A percentile compares a stretch with the other conserved stretches of the same genome.
Evolutionary conservation across 192 early-diverging fungal genomes (phyloP).

Genomic region (Chytriomyces hyalinus): DNA sequence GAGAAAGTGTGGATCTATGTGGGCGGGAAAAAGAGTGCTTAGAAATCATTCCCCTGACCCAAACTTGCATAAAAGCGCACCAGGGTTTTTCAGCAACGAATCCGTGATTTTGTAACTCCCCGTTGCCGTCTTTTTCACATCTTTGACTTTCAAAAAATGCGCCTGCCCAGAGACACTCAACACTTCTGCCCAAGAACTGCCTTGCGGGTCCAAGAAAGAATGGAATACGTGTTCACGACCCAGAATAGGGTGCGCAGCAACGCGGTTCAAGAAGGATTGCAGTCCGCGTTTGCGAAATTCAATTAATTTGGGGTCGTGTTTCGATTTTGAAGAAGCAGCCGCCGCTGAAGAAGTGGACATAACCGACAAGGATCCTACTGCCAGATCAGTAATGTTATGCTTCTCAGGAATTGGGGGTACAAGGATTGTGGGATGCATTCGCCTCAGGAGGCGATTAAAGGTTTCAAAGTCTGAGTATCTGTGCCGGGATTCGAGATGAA

Average conservation of each 20-base stretch:
- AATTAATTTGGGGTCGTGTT: constrained; percentile 90
- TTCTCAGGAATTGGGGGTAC: constrained; percentile 98
- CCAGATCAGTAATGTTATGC: constrained; percentile 74
- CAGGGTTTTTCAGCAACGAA: constrained; percentile 47
- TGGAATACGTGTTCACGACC: constrained; percentile 90
- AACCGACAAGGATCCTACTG: neutral
- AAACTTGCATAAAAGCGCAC: constrained; percentile 17
- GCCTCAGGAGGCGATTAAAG: constrained; percentile 74
- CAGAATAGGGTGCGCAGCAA: constrained; percentile 87
- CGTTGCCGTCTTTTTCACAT: constrained; percentile 33
- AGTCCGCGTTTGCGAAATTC: constrained; percentile 91
- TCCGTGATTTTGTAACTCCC: constrained; percentile 38
- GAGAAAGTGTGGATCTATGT: constrained; percentile 78
- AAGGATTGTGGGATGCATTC: constrained; percentile 85
- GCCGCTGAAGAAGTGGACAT: constrained; percentile 11
- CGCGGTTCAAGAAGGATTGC: constrained; percentile 90
- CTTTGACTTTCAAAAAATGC: constrained; percentile 44
- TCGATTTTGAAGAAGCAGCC: constrained; percentile 80
- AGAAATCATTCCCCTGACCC: neutral
- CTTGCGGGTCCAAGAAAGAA: constrained; percentile 72
- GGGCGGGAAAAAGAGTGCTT: neutral
- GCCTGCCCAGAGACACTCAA: constrained; percentile 41
- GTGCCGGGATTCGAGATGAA: constrained; percentile 69
- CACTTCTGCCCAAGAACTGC: constrained; percentile 47
- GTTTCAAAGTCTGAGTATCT: constrained; percentile 98